Conservation (phyloP, 179 eudicot species). For the Silene noctiflora region DNA sequence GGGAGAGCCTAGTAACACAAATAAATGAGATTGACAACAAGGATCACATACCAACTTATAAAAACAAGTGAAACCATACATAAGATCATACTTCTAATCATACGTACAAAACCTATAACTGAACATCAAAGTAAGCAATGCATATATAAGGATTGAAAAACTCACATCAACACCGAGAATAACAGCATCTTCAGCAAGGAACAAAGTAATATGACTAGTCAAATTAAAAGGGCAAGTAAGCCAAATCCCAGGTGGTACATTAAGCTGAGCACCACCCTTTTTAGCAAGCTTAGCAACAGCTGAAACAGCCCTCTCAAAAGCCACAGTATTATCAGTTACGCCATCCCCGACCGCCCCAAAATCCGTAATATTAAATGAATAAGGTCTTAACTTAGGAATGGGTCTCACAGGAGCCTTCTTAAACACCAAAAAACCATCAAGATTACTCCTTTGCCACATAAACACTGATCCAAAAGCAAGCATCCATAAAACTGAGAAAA, state of each 20-base stretch:
- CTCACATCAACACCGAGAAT: conserved; percentile 80
- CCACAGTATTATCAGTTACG: conserved; percentile 56
- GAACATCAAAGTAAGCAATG: not conserved
- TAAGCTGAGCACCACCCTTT: conserved; percentile 85
- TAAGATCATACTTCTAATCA: not conserved
- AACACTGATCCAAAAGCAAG: conserved; percentile 55
- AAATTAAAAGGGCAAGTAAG: conserved; percentile 81
- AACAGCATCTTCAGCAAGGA: conserved; percentile 71
- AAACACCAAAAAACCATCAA: conserved; percentile 39
- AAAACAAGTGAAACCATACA: not conserved
- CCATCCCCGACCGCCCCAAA: conserved; percentile 93
- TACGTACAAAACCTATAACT: not conserved
- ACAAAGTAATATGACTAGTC: conserved; percentile 77
- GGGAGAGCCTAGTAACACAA: too few species aligned
- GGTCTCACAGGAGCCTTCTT: conserved; percentile 31
- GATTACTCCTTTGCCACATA: conserved; percentile 51
- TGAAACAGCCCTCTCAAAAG: conserved; percentile 70
- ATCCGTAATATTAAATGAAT: conserved; percentile 67
- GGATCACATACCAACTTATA: not conserved
- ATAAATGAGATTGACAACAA: not conserved
- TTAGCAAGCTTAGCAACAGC: conserved; percentile 62
- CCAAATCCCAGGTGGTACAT: conserved; percentile 77
- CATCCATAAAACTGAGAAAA: conserved; percentile 64
- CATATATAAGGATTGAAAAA: conserved; percentile 13
- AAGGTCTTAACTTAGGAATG: conserved; percentile 58